Evolutionary conservation across 2,329 filamentous ascomycete species (phyloP).

Genomic region (Domatiomyces catenatus): DNA sequence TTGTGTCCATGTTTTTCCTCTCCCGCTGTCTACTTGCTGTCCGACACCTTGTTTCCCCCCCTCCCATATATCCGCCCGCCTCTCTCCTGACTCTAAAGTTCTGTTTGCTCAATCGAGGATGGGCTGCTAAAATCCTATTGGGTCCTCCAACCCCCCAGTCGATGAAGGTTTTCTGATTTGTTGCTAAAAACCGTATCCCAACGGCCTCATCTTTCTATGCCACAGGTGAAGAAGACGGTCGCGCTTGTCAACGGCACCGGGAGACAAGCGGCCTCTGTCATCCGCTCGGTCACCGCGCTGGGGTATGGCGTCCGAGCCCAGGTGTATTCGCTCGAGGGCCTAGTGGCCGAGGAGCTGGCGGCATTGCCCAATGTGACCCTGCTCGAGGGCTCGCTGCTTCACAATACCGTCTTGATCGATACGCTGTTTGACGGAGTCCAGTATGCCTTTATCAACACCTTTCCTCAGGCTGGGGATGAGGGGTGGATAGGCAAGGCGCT

Average conservation of each 20-base stretch:
- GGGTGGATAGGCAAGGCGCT: constrained; percentile 74
- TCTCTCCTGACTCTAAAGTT: background rate
- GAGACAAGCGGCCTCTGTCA: constrained; percentile 86
- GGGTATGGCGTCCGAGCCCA: constrained; percentile 89
- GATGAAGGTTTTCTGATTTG: background rate
- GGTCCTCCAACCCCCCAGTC: too few relatives aligned
- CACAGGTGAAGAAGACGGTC: constrained; percentile 49
- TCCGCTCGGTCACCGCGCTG: constrained; percentile 82
- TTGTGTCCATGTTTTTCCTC: background rate
- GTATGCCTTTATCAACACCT: constrained; percentile 94
- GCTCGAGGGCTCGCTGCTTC: constrained; percentile 48
- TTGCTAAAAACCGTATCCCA: background rate
- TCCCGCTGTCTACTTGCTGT: background rate
- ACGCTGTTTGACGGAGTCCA: constrained; percentile 71
- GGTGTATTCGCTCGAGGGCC: constrained; percentile 68
- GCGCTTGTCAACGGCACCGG: constrained; percentile 93
- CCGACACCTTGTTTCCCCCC: background rate
- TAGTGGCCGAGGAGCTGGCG: constrained; percentile 75
- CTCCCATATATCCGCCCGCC: too few relatives aligned
- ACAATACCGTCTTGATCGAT: constrained; percentile 58
- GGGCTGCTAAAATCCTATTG: background rate
- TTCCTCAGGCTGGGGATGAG: constrained; percentile 81
- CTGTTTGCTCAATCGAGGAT: background rate
- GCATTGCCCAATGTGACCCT: constrained; percentile 68
- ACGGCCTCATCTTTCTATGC: constrained; percentile 7